Conservation (phyloP, 2,329 filamentous ascomycete species). For the Plectosphaerella sp. region DNA sequence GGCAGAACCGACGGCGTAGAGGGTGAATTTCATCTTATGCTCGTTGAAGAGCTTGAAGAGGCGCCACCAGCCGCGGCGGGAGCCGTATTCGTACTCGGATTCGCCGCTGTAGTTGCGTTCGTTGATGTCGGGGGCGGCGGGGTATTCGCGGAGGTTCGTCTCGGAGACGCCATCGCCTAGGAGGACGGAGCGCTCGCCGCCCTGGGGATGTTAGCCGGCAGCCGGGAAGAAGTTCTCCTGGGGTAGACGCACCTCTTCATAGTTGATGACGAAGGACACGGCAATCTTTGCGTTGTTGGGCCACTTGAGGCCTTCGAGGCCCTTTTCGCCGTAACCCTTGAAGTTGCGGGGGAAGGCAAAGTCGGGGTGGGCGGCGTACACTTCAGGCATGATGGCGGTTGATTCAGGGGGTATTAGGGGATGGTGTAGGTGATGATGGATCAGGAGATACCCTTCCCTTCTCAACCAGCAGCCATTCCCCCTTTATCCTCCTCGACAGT, state of each 20-base stretch:
- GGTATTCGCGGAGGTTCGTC: slow-evolving; percentile 32
- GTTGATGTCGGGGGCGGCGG: slow-evolving; percentile 26
- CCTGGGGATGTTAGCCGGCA: slow-evolving; percentile 7
- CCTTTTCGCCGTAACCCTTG: slow-evolving; percentile 34
- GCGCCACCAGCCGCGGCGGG: slow-evolving; percentile 43
- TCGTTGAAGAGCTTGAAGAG: slow-evolving; percentile 43
- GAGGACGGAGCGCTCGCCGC: slow-evolving; percentile 30
- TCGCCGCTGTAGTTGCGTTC: slow-evolving; percentile 42
- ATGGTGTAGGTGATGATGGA: not conserved
- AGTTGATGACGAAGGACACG: slow-evolving; percentile 40
- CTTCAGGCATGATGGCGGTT: slow-evolving; percentile 17
- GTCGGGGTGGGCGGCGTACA: slow-evolving; percentile 20
- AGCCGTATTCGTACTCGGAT: slow-evolving; percentile 47
- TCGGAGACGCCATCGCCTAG: slow-evolving; percentile 32
- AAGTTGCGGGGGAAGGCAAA: slow-evolving; percentile 25
- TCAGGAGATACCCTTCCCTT: not conserved
- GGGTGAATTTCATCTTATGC: slow-evolving; percentile 42
- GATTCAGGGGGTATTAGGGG: not conserved
- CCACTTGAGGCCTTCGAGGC: slow-evolving; percentile 28
- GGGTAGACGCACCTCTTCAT: slow-evolving; percentile 29
- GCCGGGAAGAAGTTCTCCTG: not conserved
- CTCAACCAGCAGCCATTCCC: too few relatives aligned
- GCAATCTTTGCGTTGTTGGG: slow-evolving; percentile 37
- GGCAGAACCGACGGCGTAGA: slow-evolving; percentile 45
- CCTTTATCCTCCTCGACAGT: too few relatives aligned